A percentile compares a stretch with the other conserved stretches of the same genome.
phyloP scores from a whole-genome alignment of 2,329 filamentous ascomycete species.

The Aspergillus sclerotialis region DNA sequence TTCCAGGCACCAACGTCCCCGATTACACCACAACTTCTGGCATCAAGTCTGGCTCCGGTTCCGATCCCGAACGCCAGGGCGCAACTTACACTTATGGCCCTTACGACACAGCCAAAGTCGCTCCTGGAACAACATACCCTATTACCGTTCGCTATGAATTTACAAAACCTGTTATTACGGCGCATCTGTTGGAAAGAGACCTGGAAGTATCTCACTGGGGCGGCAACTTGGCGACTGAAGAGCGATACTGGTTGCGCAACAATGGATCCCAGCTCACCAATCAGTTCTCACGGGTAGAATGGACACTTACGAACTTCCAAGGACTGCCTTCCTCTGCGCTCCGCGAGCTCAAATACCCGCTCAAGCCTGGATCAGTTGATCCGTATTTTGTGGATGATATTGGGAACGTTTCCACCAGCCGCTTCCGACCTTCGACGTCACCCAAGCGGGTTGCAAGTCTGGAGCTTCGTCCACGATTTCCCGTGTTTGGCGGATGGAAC shows the following conservation, averaged over 20 bases:
- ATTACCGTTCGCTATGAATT: constrained; percentile 87
- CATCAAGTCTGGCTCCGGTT: constrained; percentile 53
- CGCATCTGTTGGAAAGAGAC: constrained; percentile 75
- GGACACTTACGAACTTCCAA: constrained; percentile 66
- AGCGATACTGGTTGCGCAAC: constrained; percentile 84
- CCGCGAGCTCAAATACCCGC: constrained; percentile 72
- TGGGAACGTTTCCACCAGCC: constrained; percentile 91
- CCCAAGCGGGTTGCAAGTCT: constrained; percentile 72
- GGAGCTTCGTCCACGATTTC: constrained; percentile 88
- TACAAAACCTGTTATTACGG: constrained; percentile 80
- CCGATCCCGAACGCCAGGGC: constrained; percentile 75
- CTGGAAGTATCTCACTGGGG: constrained; percentile 97
- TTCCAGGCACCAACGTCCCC: constrained; percentile 67
- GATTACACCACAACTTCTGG: constrained; percentile 72
- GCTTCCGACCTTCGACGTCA: constrained; percentile 59
- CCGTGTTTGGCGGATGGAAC: constrained; percentile 96
- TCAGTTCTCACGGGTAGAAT: constrained; percentile 70
- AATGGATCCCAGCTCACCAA: constrained; percentile 69
- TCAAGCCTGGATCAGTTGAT: constrained; percentile 72
- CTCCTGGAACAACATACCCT: constrained; percentile 67
- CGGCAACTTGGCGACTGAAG: constrained; percentile 90
- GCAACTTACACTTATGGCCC: constrained; percentile 83
- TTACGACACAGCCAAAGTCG: constrained; percentile 62
- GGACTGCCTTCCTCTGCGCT: constrained; percentile 71
- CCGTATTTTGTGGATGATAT: constrained; percentile 95